These are phyloP conservation scores for Populus alba DNA, from an alignment of 345 rosid species.

Conservation along the genomic window DNA sequence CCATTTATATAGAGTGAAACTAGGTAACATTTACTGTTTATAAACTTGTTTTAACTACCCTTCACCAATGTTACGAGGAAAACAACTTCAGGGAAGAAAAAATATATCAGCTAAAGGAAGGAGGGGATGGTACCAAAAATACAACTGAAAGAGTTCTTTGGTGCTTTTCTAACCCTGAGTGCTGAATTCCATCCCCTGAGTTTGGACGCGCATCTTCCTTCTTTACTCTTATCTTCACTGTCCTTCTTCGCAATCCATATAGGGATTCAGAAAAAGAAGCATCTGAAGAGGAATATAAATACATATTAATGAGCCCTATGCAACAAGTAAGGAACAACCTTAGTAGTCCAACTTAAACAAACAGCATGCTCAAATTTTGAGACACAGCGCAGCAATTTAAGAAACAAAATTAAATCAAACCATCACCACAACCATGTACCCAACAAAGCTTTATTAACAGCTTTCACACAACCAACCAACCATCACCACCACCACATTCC, in stretches of 20 bases:
- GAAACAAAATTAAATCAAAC: not conserved
- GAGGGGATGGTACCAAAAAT: constrained; percentile 65
- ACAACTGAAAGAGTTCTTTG: constrained; percentile 87
- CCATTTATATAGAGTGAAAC: not conserved
- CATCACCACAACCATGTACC: not conserved
- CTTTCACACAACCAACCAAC: not conserved
- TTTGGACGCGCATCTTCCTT: constrained; percentile 42
- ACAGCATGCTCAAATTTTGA: not conserved
- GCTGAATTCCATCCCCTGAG: constrained; percentile 49
- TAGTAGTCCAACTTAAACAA: constrained; percentile 3
- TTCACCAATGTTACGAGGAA: not conserved
- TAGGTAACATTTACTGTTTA: not conserved
- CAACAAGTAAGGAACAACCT: not conserved
- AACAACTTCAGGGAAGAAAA: not conserved
- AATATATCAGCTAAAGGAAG: constrained; percentile 10
- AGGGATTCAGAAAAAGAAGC: constrained; percentile 95
- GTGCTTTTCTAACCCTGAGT: constrained; percentile 69
- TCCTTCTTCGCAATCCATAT: constrained; percentile 93
- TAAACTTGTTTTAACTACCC: not conserved
- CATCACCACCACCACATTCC: not conserved
- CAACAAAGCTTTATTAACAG: not conserved
- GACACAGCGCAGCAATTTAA: not conserved
- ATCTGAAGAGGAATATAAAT: constrained; percentile 46
- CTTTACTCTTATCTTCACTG: constrained; percentile 51
- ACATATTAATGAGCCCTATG: constrained; percentile 8